phyloP scores from a whole-genome alignment of 148 eudicot species.

The Persicaria tinctoria region DNA sequence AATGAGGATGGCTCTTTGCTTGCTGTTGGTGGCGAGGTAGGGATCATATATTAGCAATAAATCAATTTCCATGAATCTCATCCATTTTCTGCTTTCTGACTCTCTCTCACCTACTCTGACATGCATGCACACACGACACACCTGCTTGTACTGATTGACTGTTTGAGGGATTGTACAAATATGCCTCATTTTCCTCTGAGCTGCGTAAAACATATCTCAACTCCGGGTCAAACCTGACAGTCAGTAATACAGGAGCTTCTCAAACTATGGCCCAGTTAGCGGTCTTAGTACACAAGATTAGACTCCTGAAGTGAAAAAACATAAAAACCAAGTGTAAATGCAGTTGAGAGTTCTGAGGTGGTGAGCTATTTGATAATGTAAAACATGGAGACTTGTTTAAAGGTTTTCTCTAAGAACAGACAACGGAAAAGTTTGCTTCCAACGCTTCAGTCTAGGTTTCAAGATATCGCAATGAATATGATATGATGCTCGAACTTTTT shows the following conservation, averaged over 20 bases:
- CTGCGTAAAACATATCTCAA: background rate
- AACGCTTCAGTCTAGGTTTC: background rate
- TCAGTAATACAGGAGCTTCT: background rate
- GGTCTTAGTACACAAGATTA: background rate
- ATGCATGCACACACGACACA: background rate
- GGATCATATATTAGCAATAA: slow-evolving; percentile 13
- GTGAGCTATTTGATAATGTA: background rate
- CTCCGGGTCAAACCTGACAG: background rate
- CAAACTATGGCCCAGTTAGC: background rate
- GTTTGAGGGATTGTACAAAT: background rate
- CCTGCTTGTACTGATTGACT: background rate
- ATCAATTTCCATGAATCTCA: slow-evolving; percentile 8
- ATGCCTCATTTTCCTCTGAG: background rate
- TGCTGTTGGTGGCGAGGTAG: slow-evolving; percentile 85
- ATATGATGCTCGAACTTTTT: slow-evolving; percentile 26
- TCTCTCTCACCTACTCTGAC: background rate
- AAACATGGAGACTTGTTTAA: background rate
- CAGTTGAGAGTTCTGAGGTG: background rate
- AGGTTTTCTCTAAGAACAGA: background rate
- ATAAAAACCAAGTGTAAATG: background rate
- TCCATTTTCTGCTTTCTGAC: background rate
- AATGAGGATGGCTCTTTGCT: slow-evolving; percentile 60
- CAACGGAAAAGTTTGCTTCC: background rate
- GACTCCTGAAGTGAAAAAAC: background rate
- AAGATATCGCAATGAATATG: slow-evolving; percentile 6